Base-by-base conservation (phyloP, 78 protist genomes). In the Dictyostelium brefeldianum region DNA sequence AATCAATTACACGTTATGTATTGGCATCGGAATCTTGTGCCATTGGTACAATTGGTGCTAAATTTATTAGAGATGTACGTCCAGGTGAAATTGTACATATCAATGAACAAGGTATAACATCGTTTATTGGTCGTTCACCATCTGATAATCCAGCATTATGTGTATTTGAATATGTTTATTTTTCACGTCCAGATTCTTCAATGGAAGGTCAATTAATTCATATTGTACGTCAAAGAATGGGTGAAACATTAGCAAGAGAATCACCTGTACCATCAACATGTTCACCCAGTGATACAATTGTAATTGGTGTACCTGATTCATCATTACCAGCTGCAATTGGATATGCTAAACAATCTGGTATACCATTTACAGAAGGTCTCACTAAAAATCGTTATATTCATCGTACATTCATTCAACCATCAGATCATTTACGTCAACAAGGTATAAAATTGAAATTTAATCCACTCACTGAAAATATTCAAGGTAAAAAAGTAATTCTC, bases 271-370 rank as follows among this genome's bases (percentile, higher is more conserved):
- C 82, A 6, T 25, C 8, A 5, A 3, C 82, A 5, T 20, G 18
- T 5, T 9, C 27, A 8, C 5, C 47, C 7, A 25, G 25, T 0
- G 91, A 83, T 5, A 80, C 78, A 7, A 81, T 92, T 56, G 96
- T 92, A 1, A 92, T 92, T 43, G 96, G 96, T 79, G 96, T 92
- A 1, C 96, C 96, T 6, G 96, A 92, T 36, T 83, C 92, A 4
- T 92, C 96, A 20, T 50, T 92, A 14, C 96, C 84, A 1, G 96
- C 96, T 1, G 96, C 96, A n/a, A 92, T 92, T 29, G 96, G 96
- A 31, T 92, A 92, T 36, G 91, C 96, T 46, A 78, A 75, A 50
- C 83, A 92, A 41, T 36, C 74, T 3, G 96, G 96, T 22, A 29
- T 83, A 0, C 79, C 85, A 57, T 92, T 83, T 70, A 81, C 62